These are phyloP conservation scores for Cyclotella baltica DNA, from an alignment of 108 stramenopile species.

Conservation along the genomic window DNA sequence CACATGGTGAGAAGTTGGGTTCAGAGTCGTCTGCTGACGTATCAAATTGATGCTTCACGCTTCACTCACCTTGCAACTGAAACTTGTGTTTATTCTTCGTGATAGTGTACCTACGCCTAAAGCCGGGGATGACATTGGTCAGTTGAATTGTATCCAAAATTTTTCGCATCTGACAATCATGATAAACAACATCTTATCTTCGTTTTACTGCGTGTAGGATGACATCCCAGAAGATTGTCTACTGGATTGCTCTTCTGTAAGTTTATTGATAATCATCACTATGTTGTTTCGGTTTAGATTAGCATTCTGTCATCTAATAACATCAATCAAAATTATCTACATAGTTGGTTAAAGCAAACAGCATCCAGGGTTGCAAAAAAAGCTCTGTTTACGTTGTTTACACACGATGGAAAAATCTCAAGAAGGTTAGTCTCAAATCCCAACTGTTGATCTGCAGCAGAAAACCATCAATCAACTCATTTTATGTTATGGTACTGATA, in stretches of 20 bases:
- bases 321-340: too few relatives aligned
- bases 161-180: neutral
- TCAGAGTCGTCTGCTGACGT: too few relatives aligned
- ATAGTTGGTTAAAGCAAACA: conserved; percentile 81
- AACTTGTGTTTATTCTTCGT: neutral
- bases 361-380: conserved; percentile 85
- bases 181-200: neutral
- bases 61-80: neutral
- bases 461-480: too few relatives aligned
- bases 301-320: neutral
- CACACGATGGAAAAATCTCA: conserved; percentile 87
- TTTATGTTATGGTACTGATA: neutral
- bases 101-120: conserved; percentile 92
- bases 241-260: conserved; percentile 66
- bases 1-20: conserved; percentile 70
- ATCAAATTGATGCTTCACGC: too few relatives aligned
- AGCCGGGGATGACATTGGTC: conserved; percentile 79
- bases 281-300: neutral
- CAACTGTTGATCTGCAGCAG: neutral
- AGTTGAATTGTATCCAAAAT: neutral
- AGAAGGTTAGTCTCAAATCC: conserved; percentile 48
- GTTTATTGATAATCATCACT: neutral
- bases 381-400: conserved; percentile 79
- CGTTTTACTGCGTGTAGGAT: conserved; percentile 36
- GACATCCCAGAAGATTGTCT: conserved; percentile 81